phyloP scores from a whole-genome alignment of 345 rosid genomes.

The Brassica rapa region DNA sequence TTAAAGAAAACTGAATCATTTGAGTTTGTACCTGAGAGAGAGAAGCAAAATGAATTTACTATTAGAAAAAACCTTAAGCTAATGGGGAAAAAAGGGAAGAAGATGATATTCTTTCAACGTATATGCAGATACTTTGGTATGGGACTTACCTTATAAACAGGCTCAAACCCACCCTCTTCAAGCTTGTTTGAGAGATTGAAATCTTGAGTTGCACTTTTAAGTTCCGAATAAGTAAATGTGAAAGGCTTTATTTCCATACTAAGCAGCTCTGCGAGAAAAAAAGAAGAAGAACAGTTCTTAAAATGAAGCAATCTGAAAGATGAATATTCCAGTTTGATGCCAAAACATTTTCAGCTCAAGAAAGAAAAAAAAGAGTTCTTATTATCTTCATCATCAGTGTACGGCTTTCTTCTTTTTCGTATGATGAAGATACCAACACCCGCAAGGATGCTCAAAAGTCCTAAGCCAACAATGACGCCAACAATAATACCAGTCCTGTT shows the following conservation, averaged over 20 bases:
- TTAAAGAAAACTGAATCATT: slow-evolving; percentile 53
- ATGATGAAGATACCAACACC: slow-evolving; percentile 38
- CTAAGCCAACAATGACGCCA: slow-evolving; percentile 37
- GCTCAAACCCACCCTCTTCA: slow-evolving; percentile 86
- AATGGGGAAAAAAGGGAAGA: slow-evolving; percentile 6
- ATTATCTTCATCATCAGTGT: slow-evolving; percentile 60
- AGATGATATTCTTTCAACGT: background rate
- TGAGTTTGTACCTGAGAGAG: slow-evolving; percentile 38
- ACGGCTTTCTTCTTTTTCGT: slow-evolving; percentile 41
- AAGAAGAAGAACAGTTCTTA: background rate
- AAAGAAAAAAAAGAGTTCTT: no score
- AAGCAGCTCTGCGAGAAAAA: slow-evolving; percentile 49
- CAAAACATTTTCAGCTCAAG: background rate
- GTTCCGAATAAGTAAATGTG: slow-evolving; percentile 62
- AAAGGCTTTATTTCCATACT: slow-evolving; percentile 57
- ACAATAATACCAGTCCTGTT: slow-evolving; percentile 33
- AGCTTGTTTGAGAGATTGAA: slow-evolving; percentile 61
- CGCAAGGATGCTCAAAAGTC: slow-evolving; percentile 38
- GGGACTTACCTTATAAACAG: slow-evolving; percentile 57
- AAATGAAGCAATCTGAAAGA: background rate
- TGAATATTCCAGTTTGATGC: background rate
- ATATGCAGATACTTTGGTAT: background rate
- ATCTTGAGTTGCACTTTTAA: slow-evolving; percentile 63
- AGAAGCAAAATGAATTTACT: slow-evolving; percentile 6
- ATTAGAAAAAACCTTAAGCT: background rate